Evolutionary conservation across 768 basidiomycete species (phyloP).

Genomic region (Panaeolus papilionaceus): DNA sequence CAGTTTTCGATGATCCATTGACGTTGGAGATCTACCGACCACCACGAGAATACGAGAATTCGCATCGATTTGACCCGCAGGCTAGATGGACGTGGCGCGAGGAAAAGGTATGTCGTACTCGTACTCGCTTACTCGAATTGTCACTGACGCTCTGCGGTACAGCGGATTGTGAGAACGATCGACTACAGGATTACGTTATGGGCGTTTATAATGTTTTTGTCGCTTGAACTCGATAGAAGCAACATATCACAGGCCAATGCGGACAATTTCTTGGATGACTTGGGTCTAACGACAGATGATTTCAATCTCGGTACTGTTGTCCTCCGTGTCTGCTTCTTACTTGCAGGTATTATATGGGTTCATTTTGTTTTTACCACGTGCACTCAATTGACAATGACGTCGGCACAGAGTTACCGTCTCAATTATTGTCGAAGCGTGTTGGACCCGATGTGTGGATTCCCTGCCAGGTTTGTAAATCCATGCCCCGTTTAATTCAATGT

Average conservation of each 20-base stretch:
- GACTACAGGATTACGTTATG: slow-evolving; percentile 66
- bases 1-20: slow-evolving; percentile 65
- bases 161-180: slow-evolving; percentile 61
- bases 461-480: slow-evolving; percentile 46
- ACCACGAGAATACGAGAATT: slow-evolving; percentile 61
- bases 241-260: slow-evolving; percentile 73
- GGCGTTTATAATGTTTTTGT: slow-evolving; percentile 70
- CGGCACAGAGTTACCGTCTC: slow-evolving; percentile 64
- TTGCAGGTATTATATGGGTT: slow-evolving; percentile 39
- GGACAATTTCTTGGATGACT: slow-evolving; percentile 70
- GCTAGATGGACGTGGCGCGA: slow-evolving; percentile 79
- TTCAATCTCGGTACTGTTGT: slow-evolving; percentile 69
- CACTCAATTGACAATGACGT: too few relatives aligned
- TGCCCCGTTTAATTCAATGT: background rate
- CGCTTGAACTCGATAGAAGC: slow-evolving; percentile 62
- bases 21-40: slow-evolving; percentile 58
- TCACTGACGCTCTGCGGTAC: background rate
- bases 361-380: background rate
- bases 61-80: slow-evolving; percentile 66
- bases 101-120: slow-evolving; percentile 51
- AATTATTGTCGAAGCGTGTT: slow-evolving; percentile 69
- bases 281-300: slow-evolving; percentile 67
- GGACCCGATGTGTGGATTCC: slow-evolving; percentile 75
- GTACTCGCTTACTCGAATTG: background rate
- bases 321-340: slow-evolving; percentile 50